Base-by-base conservation (phyloP, 2,329 filamentous ascomycete species). In the Calonectria pseudoturangicola region DNA sequence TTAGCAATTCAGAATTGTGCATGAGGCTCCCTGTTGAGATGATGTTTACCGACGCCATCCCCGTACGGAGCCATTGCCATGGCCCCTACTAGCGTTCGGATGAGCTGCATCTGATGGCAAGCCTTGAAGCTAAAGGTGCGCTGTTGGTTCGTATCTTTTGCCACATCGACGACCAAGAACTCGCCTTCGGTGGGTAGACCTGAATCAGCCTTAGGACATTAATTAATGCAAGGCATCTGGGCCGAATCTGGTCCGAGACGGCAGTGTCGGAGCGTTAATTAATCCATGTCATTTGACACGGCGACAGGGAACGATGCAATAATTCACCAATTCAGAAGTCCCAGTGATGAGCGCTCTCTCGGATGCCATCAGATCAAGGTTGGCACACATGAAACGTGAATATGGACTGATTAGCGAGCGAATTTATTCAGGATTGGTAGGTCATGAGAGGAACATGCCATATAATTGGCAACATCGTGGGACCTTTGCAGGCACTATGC, bases 401-500 rank as follows among this genome's bases (percentile, higher is more conserved):
- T 25, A 73, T 69, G 50, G 51, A 68, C 58, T 76, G 77, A 77
- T 76, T 60, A 54, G 47, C 60, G 48, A 63, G 27, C 60, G 71
- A 65, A 58, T 70, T 62, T 47, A 70, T 70, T 66, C 51, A 77
- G 56, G 47, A 66, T 27, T 54, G 66, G 21, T 68, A 77, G 74
- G 72, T 79, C 74, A 78, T 73, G 75, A 70, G 69, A 76, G 63
- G 72, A 68, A 68, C 68, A 70, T 72, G 56, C 60, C 66, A 77
- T 73, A 60, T 73, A 60, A 69, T 69, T 65, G 18, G 72, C 70
- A 63, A 65, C 39, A 62, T 63, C 28, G 71, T 73, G 65, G 70
- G 62, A 76, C 77, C 62, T 66, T 70, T 76, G 77, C 77, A 79
- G 75, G 75, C 74, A 75, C 71, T 71, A 68, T 58, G 64, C 70